Evolutionary conservation across 192 early-diverging fungal genomes (phyloP).

Genomic region (Coemansia sp.): DNA sequence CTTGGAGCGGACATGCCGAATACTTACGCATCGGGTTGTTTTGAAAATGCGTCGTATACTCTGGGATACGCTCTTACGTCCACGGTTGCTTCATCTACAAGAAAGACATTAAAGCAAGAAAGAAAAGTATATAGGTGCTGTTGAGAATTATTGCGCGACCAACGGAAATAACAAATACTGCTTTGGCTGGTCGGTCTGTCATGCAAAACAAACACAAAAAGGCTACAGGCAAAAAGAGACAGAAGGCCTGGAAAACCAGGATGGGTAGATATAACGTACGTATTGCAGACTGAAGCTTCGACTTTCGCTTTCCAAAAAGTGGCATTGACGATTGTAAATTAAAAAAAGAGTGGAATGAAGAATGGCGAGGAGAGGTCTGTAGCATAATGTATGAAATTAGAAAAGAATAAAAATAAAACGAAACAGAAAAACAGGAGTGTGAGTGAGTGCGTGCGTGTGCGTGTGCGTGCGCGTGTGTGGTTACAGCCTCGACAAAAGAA

Average conservation of each 20-base stretch:
- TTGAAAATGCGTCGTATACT: constrained; percentile 35
- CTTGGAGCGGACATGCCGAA: no score
- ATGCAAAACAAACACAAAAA: neutral
- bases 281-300: constrained; percentile 41
- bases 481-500: neutral
- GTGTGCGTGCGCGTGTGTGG: neutral
- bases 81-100: constrained; percentile 41
- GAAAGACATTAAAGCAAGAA: neutral
- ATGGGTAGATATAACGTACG: no score
- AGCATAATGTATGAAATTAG: constrained; percentile 5
- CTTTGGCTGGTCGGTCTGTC: no score
- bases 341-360: constrained; percentile 25
- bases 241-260: neutral
- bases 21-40: constrained; percentile 45
- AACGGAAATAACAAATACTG: neutral
- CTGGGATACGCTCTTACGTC: constrained; percentile 33
- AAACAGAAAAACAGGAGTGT: neutral
- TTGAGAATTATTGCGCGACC: neutral
- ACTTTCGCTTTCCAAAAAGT: constrained; percentile 48
- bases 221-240: neutral
- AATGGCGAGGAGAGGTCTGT: constrained; percentile 21
- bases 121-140: neutral
- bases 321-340: constrained; percentile 47
- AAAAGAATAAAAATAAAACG: constrained; percentile 7
- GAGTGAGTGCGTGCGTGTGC: neutral